These are phyloP conservation scores for Exophiala alcalophila DNA, from an alignment of 2,329 filamentous ascomycete genomes.

Conservation along the genomic window DNA sequence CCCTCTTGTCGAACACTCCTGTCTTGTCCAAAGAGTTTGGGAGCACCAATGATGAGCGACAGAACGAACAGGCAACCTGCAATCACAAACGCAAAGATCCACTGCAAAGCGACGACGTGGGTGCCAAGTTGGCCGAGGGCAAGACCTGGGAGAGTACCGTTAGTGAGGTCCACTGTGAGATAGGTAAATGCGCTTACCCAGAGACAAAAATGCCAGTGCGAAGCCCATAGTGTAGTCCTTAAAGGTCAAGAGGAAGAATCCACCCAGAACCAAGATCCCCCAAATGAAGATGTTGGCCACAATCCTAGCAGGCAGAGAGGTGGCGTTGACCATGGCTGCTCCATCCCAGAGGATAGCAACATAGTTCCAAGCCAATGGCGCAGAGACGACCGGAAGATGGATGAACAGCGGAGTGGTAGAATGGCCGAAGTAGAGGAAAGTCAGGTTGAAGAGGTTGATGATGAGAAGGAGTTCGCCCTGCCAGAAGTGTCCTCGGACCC, in stretches of 20 bases:
- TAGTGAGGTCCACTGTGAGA: slow-evolving; percentile 3
- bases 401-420: slow-evolving; percentile 68
- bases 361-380: slow-evolving; percentile 81
- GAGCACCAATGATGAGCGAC: slow-evolving; percentile 63
- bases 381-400: slow-evolving; percentile 71
- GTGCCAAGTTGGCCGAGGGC: slow-evolving; percentile 73
- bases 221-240: slow-evolving; percentile 79
- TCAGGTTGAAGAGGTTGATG: slow-evolving; percentile 79
- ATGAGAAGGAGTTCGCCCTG: slow-evolving; percentile 73
- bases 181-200: slow-evolving; percentile 51
- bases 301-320: slow-evolving; percentile 67
- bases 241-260: slow-evolving; percentile 70
- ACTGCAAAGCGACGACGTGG: slow-evolving; percentile 75
- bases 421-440: slow-evolving; percentile 76
- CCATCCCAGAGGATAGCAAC: slow-evolving; percentile 87
- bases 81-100: slow-evolving; percentile 87
- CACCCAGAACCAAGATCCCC: slow-evolving; percentile 72
- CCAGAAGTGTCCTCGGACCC: slow-evolving; percentile 71
- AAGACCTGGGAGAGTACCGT: slow-evolving; percentile 48
- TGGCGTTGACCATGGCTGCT: slow-evolving; percentile 71
- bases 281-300: slow-evolving; percentile 86
- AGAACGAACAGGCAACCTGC: slow-evolving; percentile 70
- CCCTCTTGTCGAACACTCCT: slow-evolving; percentile 48
- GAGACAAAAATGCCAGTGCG: slow-evolving; percentile 67
- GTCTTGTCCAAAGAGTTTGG: slow-evolving; percentile 60